phyloP scores from a whole-genome alignment of 1,284 basidiomycete genomes.

The Leccinum brunneo-olivaceum region DNA sequence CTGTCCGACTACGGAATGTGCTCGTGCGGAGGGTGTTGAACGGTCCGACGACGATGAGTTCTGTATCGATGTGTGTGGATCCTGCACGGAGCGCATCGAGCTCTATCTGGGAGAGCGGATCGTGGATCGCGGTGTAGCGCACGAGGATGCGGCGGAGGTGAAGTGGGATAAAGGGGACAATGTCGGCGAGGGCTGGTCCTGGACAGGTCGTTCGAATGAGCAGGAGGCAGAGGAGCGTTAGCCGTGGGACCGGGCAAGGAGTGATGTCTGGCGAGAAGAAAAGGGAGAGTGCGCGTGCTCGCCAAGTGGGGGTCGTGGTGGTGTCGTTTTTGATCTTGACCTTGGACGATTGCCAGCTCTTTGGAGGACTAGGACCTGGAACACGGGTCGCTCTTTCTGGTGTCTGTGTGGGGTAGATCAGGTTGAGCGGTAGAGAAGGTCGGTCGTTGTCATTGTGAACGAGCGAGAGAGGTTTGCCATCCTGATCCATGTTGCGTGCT shows the following conservation, averaged over 20 bases:
- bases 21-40: constrained; percentile 24
- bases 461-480: constrained; percentile 30
- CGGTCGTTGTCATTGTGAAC: constrained; percentile 28
- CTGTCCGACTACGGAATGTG: too few relatives aligned
- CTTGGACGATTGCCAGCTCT: constrained; percentile 37
- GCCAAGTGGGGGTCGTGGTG: constrained; percentile 37
- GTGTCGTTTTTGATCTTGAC: constrained; percentile 13
- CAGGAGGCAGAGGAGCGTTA: constrained; percentile 38
- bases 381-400: constrained; percentile 9
- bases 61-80: constrained; percentile 50
- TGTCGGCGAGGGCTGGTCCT: constrained; percentile 31
- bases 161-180: constrained; percentile 45
- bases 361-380: constrained; percentile 44
- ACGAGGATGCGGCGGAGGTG: constrained; percentile 53
- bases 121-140: constrained; percentile 48
- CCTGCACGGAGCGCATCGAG: constrained; percentile 44
- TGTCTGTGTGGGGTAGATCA: constrained; percentile 28
- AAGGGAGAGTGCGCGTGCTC: constrained; percentile 46
- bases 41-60: constrained; percentile 57
- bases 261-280: constrained; percentile 31
- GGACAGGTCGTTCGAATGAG: constrained; percentile 30
- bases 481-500: constrained; percentile 48
- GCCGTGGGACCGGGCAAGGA: constrained; percentile 33
- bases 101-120: constrained; percentile 43
- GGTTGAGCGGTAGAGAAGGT: constrained; percentile 37